Evolutionary conservation across 2,329 filamentous ascomycete species (phyloP), one percentile per base, ranked within the genome.

Genomic region (Ophiostoma triangulosporum): DNA sequence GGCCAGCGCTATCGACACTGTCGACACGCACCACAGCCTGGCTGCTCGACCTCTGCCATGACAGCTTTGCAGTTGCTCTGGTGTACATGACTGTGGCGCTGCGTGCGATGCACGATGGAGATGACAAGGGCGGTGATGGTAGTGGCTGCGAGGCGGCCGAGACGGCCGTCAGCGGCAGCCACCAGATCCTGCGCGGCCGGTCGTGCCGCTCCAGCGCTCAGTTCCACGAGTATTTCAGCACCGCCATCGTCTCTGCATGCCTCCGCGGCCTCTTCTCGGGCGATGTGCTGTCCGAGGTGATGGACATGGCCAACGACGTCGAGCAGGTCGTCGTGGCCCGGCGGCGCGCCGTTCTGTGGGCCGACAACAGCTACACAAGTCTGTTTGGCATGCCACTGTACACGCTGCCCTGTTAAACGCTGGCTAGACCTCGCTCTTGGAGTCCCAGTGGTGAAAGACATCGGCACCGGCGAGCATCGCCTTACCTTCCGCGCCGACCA

Each of bases 11-110:
- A 31, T 15, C 22, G 20, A 22, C 29, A 11, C 36, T 5, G 8
- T 32, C 7, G 43, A 4, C 11, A 2, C 15, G 24, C 5, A n/a
- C 15, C 33, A 48, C 38, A 1, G 31, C 35, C 31, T 63, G 61
- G 58, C 57, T 64, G 3, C 43, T 61, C 6, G 57, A 63, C 38
- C 49, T 64, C 4, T 61, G 60, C 53, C 60, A 60, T 35, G 62
- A 61, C 48, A 58, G 61, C 54, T 62, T 63, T 48, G 57, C 53
- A 11, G 56, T 57, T 0, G 61, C 61, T 0, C 54, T 63, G 43
- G 46, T 60, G 12, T 59, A 61, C 52, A 49, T 59, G 38, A 50
- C 59, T 4, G 49, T 62, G 1, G 52, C 56, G 1, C 40, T 58
- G n/a, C 43, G 43, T 4, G 15, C 43, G 3, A 31, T 46, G 26